phyloP scores from a whole-genome alignment of 352 stramenopile species.

The Globisporangium paroecandrum region DNA sequence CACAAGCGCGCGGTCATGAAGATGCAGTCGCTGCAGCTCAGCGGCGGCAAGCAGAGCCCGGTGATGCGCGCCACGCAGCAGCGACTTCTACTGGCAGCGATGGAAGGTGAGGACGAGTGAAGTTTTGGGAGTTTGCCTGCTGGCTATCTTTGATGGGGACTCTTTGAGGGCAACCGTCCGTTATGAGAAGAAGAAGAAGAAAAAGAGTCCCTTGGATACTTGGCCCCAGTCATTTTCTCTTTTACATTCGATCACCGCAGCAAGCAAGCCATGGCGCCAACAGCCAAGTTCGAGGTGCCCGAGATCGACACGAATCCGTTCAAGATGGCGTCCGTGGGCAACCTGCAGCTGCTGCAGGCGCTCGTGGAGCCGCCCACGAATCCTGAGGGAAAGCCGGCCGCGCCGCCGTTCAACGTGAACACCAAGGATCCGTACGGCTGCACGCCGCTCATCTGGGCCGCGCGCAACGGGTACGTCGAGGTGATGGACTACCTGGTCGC shows the following conservation, averaged over 20 bases:
- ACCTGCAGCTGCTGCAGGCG: slow-evolving; percentile 62
- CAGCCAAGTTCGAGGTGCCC: slow-evolving; percentile 66
- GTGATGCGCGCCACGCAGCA: neutral
- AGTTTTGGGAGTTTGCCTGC: neutral
- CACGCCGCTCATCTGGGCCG: slow-evolving; percentile 76
- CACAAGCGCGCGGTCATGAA: slow-evolving; percentile 32
- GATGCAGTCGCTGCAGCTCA: slow-evolving; percentile 21
- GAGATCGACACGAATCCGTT: slow-evolving; percentile 84
- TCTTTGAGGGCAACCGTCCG: neutral
- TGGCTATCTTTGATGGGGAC: neutral
- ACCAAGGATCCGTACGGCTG: slow-evolving; percentile 79
- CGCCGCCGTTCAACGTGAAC: slow-evolving; percentile 70
- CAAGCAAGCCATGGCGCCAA: slow-evolving; percentile 11
- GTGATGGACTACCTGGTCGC: slow-evolving; percentile 72
- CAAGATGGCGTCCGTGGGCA: slow-evolving; percentile 82
- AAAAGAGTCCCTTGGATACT: neutral
- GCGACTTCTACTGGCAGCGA: neutral
- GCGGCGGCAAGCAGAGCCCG: neutral
- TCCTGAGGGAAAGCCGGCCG: slow-evolving; percentile 31
- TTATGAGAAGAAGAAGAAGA: neutral
- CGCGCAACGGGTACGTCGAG: slow-evolving; percentile 81
- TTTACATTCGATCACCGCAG: neutral
- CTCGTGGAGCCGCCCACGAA: slow-evolving; percentile 56
- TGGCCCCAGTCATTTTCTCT: neutral
- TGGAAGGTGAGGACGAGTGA: neutral